These are phyloP conservation scores for Nadsonia commutata DNA, from an alignment of 1,139 yeast genomes.

Conservation along the genomic window DNA sequence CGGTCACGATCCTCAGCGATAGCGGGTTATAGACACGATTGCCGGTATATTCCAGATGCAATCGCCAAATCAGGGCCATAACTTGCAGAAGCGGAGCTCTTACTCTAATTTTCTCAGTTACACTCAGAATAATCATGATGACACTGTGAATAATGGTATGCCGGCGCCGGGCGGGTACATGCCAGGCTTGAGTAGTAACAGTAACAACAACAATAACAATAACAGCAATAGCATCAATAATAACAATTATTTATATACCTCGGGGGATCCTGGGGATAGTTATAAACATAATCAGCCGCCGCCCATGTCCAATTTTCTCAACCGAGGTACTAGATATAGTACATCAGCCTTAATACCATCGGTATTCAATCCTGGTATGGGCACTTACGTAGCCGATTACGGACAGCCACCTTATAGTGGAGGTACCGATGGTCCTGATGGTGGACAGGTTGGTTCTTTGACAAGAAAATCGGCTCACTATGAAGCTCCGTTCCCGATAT, in stretches of 20 bases:
- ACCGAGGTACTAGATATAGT: not conserved
- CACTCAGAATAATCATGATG: slow-evolving; percentile 3
- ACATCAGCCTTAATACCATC: slow-evolving; percentile 2
- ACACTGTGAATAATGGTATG: slow-evolving; percentile 1
- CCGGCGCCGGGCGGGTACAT: slow-evolving; percentile 1
- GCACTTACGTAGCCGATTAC: too few relatives aligned
- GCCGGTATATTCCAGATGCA: not conserved
- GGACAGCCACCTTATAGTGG: too few relatives aligned
- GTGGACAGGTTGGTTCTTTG: slow-evolving; percentile 5
- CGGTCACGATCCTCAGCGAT: too few relatives aligned
- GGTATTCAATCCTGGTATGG: too few relatives aligned
- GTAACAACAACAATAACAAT: slow-evolving; percentile 8
- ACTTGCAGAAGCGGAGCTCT: slow-evolving; percentile 14
- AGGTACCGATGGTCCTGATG: too few relatives aligned
- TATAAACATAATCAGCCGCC: slow-evolving; percentile 1
- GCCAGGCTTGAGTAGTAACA: slow-evolving; percentile 1
- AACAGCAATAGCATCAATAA: slow-evolving; percentile 8
- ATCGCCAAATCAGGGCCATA: slow-evolving; percentile 10
- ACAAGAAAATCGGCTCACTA: slow-evolving; percentile 37
- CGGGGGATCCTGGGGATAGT: slow-evolving; percentile 1
- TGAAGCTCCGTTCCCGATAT: slow-evolving; percentile 48
- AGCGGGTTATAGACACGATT: too few relatives aligned
- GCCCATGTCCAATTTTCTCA: not conserved
- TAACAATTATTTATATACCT: slow-evolving; percentile 8
- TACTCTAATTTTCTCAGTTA: slow-evolving; percentile 13